Evolutionary conservation across 169 alveolate genomes (phyloP).

Genomic region (Plasmodium chabaudi): DNA sequence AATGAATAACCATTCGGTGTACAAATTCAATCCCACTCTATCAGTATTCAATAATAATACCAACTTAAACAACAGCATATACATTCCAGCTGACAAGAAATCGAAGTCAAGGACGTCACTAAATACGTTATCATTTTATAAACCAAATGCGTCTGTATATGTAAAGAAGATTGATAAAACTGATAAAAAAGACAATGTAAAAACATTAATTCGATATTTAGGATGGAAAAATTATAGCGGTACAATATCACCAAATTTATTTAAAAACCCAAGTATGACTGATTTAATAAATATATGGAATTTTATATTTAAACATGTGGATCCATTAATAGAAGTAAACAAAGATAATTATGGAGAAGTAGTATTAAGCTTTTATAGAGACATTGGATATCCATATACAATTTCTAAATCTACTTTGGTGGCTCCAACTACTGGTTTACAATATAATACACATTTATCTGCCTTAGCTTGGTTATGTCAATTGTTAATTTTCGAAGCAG

Average conservation of each 20-base stretch:
- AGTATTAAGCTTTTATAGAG: conserved; percentile 79
- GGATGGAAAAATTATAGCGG: conserved; percentile 77
- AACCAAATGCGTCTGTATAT: conserved; percentile 70
- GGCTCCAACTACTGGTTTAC: conserved; percentile 88
- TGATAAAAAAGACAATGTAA: conserved; percentile 74
- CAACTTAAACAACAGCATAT: conserved; percentile 53
- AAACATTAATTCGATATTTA: conserved; percentile 71
- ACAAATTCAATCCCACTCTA: conserved; percentile 57
- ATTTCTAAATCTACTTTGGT: conserved; percentile 85
- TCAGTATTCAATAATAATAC: conserved; percentile 60
- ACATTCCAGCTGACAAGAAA: conserved; percentile 67
- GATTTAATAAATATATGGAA: conserved; percentile 76
- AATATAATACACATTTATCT: conserved; percentile 86
- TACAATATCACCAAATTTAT: conserved; percentile 69
- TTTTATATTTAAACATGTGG: conserved; percentile 75
- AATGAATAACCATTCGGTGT: conserved; percentile 77
- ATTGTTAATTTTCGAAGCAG: conserved; percentile 84
- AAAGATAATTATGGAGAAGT: conserved; percentile 77
- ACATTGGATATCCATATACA: conserved; percentile 85
- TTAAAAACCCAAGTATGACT: conserved; percentile 75
- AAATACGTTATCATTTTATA: conserved; percentile 62
- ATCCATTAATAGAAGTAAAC: conserved; percentile 72
- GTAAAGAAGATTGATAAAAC: conserved; percentile 69
- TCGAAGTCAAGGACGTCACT: conserved; percentile 59
- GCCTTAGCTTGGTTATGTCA: conserved; percentile 89